phyloP scores from a whole-genome alignment of 306 rosid species.

The Trifolium repens region DNA sequence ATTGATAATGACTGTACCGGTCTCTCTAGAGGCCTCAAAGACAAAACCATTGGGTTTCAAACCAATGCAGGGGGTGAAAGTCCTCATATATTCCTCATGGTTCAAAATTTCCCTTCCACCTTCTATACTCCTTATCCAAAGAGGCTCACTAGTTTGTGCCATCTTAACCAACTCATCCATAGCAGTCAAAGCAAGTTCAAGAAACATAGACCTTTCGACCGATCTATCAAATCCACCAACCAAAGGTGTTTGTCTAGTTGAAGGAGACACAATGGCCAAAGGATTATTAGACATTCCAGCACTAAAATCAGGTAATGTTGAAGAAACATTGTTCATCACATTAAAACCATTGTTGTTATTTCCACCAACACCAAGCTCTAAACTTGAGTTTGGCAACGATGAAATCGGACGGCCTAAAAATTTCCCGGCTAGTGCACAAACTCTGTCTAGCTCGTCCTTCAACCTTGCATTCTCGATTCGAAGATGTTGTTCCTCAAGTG shows the following conservation, averaged over 20 bases:
- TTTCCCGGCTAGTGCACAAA: constrained; percentile 83
- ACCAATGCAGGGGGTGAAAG: constrained; percentile 81
- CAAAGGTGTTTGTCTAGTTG: constrained; percentile 32
- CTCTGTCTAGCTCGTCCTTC: constrained; percentile 91
- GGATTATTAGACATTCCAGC: constrained; percentile 55
- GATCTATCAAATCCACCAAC: constrained; percentile 61
- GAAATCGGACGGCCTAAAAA: constrained; percentile 85
- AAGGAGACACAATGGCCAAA: constrained; percentile 51
- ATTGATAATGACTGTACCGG: constrained; percentile 88
- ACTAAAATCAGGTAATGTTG: constrained; percentile 70
- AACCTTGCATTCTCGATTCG: constrained; percentile 84
- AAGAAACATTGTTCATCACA: constrained; percentile 50
- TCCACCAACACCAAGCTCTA: constrained; percentile 92
- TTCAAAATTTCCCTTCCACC: constrained; percentile 81
- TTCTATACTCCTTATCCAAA: constrained; percentile 78
- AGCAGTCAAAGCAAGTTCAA: constrained; percentile 91
- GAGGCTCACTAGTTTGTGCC: constrained; percentile 84
- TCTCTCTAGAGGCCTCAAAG: constrained; percentile 80
- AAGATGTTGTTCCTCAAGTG: constrained; percentile 89
- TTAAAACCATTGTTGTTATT: constrained; percentile 67
- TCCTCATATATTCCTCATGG: constrained; percentile 76
- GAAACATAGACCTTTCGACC: constrained; percentile 77
- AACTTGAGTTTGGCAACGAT: constrained; percentile 72
- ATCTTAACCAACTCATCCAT: constrained; percentile 94
- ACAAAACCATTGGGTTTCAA: constrained; percentile 82